These are phyloP conservation scores for Pezicula neosporulosa DNA, from an alignment of 2,329 filamentous ascomycete genomes.

Conservation along the genomic window DNA sequence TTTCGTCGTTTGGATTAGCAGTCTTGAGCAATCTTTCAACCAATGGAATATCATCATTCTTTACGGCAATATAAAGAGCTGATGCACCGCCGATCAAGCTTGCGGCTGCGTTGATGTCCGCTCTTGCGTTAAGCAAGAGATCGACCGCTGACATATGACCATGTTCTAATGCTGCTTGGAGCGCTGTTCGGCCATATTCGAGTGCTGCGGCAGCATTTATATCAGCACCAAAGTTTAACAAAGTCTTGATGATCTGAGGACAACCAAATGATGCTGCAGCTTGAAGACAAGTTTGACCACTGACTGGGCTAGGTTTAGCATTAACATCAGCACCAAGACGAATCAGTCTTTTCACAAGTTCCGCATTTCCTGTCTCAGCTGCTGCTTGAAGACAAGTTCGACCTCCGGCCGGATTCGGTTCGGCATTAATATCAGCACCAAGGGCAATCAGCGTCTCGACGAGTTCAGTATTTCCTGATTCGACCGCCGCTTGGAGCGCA, in stretches of 20 bases:
- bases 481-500: slow-evolving; percentile 3
- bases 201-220: slow-evolving; percentile 9
- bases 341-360: too few relatives aligned
- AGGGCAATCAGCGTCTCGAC: neutral
- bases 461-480: neutral
- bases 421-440: too few relatives aligned
- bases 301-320: neutral
- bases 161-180: slow-evolving; percentile 13
- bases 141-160: slow-evolving; percentile 1
- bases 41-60: slow-evolving; percentile 1
- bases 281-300: slow-evolving; percentile 5
- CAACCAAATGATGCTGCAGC: slow-evolving; percentile 31
- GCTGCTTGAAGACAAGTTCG: too few relatives aligned
- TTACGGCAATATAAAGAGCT: slow-evolving; percentile 12
- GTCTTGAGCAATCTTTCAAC: slow-evolving; percentile 4
- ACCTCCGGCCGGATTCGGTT: too few relatives aligned
- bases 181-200: slow-evolving; percentile 12
- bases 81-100: neutral
- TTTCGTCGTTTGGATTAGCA: slow-evolving; percentile 7
- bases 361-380: too few relatives aligned
- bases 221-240: slow-evolving; percentile 24
- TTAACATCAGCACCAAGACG: slow-evolving; percentile 3
- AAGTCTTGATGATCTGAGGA: slow-evolving; percentile 30
- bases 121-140: neutral
- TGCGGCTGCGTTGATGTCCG: neutral